Percentiles rank a stretch among this genome's conserved stretches.
These are phyloP conservation scores for Cornus controversa DNA, from an alignment of 148 eudicot genomes.

Conservation along the genomic window DNA sequence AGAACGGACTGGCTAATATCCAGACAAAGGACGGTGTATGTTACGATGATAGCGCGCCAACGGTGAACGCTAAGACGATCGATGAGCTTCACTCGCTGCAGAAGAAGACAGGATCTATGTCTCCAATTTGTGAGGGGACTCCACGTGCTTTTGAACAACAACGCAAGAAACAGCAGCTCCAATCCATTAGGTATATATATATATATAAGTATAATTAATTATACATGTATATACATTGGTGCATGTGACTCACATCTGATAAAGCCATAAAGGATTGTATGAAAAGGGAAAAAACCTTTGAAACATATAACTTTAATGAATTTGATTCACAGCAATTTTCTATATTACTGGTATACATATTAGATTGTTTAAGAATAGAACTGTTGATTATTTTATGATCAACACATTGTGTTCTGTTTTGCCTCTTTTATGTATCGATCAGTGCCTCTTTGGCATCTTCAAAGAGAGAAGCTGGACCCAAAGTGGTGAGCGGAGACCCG, in stretches of 20 bases:
- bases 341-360: too few relatives aligned
- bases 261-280: too few relatives aligned
- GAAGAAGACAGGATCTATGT: constrained; percentile 58
- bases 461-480: constrained; percentile 74
- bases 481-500: constrained; percentile 72
- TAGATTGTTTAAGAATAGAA: too few relatives aligned
- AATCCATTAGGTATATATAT: constrained; percentile 61
- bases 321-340: too few relatives aligned
- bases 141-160: constrained; percentile 41
- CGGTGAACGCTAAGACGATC: constrained; percentile 64
- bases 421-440: background rate
- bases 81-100: constrained; percentile 71
- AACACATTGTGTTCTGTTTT: too few relatives aligned
- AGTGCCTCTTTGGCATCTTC: constrained; percentile 81
- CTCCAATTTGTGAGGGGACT: constrained; percentile 28
- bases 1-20: constrained; percentile 31
- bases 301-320: too few relatives aligned
- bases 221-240: background rate
- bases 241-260: too few relatives aligned
- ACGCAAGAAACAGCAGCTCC: constrained; percentile 60
- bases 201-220: too few relatives aligned
- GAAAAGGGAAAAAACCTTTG: too few relatives aligned
- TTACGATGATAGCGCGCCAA: constrained; percentile 48
- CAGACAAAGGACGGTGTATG: constrained; percentile 30
- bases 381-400: background rate